These are phyloP conservation scores for Ophiostoma perfectum DNA, from an alignment of 2,329 filamentous ascomycete genomes.

Conservation along the genomic window DNA sequence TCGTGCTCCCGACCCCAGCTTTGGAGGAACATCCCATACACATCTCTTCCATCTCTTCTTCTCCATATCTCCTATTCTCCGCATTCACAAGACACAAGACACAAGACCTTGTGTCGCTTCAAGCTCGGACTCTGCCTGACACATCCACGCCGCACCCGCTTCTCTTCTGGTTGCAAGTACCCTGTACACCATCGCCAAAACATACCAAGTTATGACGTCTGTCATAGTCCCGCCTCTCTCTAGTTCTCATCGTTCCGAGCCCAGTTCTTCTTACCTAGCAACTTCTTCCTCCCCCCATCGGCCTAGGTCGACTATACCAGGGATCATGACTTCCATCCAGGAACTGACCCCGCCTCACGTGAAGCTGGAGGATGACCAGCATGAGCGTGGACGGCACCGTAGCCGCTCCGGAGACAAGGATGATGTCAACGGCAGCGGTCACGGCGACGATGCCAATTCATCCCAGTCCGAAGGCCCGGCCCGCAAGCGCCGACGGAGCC, in stretches of 20 bases:
- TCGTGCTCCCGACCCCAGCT: neutral
- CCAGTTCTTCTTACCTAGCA: neutral
- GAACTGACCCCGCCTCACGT: slow-evolving; percentile 39
- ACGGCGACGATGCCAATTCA: slow-evolving; percentile 42
- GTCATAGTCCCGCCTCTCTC: slow-evolving; percentile 1
- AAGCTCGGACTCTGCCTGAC: slow-evolving; percentile 6
- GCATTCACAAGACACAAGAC: neutral
- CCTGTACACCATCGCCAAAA: neutral
- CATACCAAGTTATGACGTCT: slow-evolving; percentile 9
- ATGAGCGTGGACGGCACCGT: slow-evolving; percentile 38
- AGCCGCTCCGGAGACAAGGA: slow-evolving; percentile 35
- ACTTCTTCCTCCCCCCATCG: neutral
- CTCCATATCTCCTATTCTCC: slow-evolving; percentile 10
- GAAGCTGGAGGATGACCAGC: slow-evolving; percentile 37
- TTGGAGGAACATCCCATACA: neutral
- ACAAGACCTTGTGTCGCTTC: slow-evolving; percentile 5
- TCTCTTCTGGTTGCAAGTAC: neutral
- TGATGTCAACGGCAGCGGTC: slow-evolving; percentile 37
- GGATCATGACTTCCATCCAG: slow-evolving; percentile 38
- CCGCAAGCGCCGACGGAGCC: slow-evolving; percentile 62
- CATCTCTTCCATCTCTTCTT: neutral
- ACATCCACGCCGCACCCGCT: neutral
- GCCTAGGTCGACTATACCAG: neutral
- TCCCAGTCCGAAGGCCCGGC: slow-evolving; percentile 51
- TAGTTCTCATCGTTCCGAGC: neutral